These are phyloP conservation scores for Diaporthe helianthi DNA, from an alignment of 2,329 filamentous ascomycete species.

Conservation along the genomic window DNA sequence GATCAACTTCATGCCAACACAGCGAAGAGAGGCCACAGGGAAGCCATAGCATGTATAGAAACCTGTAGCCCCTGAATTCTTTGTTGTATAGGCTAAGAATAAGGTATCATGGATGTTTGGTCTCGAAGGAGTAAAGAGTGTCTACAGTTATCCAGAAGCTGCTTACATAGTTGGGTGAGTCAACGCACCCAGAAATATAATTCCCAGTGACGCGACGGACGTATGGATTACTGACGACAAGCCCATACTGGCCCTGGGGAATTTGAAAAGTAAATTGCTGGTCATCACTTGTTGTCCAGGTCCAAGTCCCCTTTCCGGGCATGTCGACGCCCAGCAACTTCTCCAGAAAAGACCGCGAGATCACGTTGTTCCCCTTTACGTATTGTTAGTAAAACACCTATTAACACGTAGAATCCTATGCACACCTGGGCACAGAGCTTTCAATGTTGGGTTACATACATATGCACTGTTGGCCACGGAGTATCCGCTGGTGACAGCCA, in stretches of 20 bases:
- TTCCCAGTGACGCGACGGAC: conserved; percentile 44
- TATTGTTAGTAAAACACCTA: neutral
- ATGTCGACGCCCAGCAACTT: conserved; percentile 37
- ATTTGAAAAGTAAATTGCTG: conserved; percentile 44
- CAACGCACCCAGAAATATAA: conserved; percentile 45
- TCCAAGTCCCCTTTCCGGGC: conserved; percentile 36
- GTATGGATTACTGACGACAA: conserved; percentile 48
- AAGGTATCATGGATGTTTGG: conserved; percentile 55
- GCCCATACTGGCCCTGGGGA: conserved; percentile 47
- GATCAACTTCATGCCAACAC: too few species aligned
- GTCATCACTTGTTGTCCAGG: conserved; percentile 45
- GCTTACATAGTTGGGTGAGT: conserved; percentile 37
- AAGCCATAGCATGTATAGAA: too few species aligned
- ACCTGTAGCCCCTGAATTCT: too few species aligned
- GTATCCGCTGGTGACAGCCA: conserved; percentile 45
- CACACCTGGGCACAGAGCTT: neutral
- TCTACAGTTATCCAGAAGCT: too few species aligned
- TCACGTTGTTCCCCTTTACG: neutral
- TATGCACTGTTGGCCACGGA: conserved; percentile 44
- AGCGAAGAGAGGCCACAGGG: too few species aligned
- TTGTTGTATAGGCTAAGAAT: too few species aligned
- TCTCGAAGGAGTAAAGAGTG: too few species aligned
- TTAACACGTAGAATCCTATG: too few species aligned
- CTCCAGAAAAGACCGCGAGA: neutral
- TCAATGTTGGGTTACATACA: conserved; percentile 38